Conservation (phyloP, 129 eudicot species). For the Solidago caesia region DNA sequence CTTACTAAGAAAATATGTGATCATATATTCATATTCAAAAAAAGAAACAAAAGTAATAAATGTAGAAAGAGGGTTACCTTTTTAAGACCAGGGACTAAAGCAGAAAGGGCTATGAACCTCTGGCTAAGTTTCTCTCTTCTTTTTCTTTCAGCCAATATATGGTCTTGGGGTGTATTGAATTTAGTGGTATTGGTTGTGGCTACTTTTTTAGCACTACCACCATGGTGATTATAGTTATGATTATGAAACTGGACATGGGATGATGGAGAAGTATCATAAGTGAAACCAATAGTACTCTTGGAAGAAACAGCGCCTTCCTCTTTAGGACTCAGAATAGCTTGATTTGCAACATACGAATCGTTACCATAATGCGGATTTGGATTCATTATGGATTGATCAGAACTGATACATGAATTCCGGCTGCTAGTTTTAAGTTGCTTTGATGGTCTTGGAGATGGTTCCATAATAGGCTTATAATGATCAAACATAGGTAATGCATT, state of each 20-base stretch:
- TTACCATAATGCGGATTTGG: slow-evolving; percentile 23
- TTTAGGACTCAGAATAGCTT: slow-evolving; percentile 37
- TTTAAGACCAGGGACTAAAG: slow-evolving; percentile 64
- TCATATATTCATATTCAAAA: neutral
- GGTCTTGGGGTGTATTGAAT: slow-evolving; percentile 38
- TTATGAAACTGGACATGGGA: slow-evolving; percentile 11
- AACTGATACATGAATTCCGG: slow-evolving; percentile 32
- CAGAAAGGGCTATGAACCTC: slow-evolving; percentile 55
- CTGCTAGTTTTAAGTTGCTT: slow-evolving; percentile 49
- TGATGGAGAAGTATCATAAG: neutral
- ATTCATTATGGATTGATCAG: slow-evolving; percentile 32
- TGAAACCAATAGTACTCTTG: slow-evolving; percentile 22
- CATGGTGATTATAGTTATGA: neutral
- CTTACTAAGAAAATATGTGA: too few relatives aligned
- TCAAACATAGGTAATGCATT: slow-evolving; percentile 21
- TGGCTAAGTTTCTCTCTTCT: slow-evolving; percentile 54
- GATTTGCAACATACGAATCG: slow-evolving; percentile 7
- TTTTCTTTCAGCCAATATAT: slow-evolving; percentile 55
- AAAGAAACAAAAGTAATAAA: neutral
- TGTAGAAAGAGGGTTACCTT: slow-evolving; percentile 39
- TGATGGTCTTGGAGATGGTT: slow-evolving; percentile 42
- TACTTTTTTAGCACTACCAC: neutral
- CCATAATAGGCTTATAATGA: slow-evolving; percentile 19
- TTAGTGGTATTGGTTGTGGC: slow-evolving; percentile 8
- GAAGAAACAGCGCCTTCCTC: slow-evolving; percentile 40